Conservation (phyloP, 306 rosid genomes). For the Cicer arietinum region DNA sequence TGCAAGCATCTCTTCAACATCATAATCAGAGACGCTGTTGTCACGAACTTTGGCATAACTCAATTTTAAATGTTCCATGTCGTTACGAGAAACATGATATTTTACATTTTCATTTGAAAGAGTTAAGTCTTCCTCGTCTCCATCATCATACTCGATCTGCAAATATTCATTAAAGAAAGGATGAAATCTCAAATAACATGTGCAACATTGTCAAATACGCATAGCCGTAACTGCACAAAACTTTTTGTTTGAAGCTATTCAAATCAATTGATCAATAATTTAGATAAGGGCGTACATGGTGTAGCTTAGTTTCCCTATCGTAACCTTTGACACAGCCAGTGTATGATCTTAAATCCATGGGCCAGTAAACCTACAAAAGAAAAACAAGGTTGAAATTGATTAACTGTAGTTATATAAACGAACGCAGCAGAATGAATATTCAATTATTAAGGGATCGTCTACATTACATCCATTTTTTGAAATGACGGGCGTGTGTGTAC, state of each 20-base stretch:
- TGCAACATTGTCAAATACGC: slow-evolving; percentile 15
- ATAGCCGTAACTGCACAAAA: slow-evolving; percentile 19
- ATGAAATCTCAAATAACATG: slow-evolving; percentile 34
- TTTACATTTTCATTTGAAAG: slow-evolving; percentile 79
- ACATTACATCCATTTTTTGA: background rate
- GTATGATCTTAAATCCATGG: slow-evolving; percentile 83
- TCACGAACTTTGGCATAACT: slow-evolving; percentile 59
- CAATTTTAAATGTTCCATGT: slow-evolving; percentile 78
- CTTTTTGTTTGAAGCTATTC: slow-evolving; percentile 22
- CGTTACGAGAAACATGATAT: slow-evolving; percentile 79
- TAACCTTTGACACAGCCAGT: slow-evolving; percentile 68
- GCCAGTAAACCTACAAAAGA: slow-evolving; percentile 86
- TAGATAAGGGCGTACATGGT: slow-evolving; percentile 63
- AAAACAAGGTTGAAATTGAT: slow-evolving; percentile 35
- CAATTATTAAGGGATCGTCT: background rate
- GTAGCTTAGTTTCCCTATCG: slow-evolving; percentile 61
- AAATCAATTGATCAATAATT: slow-evolving; percentile 17
- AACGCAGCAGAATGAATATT: slow-evolving; percentile 18
- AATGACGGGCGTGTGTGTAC: background rate
- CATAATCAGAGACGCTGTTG: slow-evolving; percentile 69
- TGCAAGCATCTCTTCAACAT: slow-evolving; percentile 84
- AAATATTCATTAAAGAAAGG: slow-evolving; percentile 35
- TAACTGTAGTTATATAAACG: slow-evolving; percentile 36
- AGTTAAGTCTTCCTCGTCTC: slow-evolving; percentile 73
- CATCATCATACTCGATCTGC: slow-evolving; percentile 89